phyloP scores from a whole-genome alignment of 306 rosid species.

The Cicer chorassanicum region DNA sequence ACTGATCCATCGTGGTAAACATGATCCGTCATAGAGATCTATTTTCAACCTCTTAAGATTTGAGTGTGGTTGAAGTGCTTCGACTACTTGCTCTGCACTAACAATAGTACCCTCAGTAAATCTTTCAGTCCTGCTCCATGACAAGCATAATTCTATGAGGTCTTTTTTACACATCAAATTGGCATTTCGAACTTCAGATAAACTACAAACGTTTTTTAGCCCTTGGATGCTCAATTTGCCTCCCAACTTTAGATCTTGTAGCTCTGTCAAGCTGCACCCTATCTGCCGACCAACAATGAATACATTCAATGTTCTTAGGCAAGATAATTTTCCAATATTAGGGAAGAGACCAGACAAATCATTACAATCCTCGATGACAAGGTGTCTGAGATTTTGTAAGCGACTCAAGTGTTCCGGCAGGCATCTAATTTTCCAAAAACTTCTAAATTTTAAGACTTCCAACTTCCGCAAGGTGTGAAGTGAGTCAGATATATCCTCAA shows the following conservation, averaged over 20 bases:
- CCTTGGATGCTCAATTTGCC: not conserved
- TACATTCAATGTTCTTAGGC: slow-evolving; percentile 8
- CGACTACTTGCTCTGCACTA: slow-evolving; percentile 5
- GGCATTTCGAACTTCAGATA: slow-evolving; percentile 14
- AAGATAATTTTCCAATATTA: slow-evolving; percentile 14
- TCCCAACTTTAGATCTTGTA: not conserved
- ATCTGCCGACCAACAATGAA: not conserved
- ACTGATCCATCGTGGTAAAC: slow-evolving; percentile 9
- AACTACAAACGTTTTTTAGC: not conserved
- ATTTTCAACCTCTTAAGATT: slow-evolving; percentile 24
- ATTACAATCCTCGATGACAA: not conserved
- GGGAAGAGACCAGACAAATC: not conserved
- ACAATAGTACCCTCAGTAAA: not conserved
- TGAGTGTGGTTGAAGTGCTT: slow-evolving; percentile 34
- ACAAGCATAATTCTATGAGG: slow-evolving; percentile 3
- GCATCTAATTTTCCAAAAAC: not conserved
- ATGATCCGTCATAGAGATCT: not conserved
- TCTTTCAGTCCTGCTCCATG: not conserved
- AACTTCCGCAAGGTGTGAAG: not conserved
- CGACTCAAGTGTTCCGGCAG: not conserved
- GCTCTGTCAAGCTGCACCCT: not conserved
- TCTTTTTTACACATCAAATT: slow-evolving; percentile 11
- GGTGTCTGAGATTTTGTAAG: slow-evolving; percentile 36
- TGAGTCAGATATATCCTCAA: not conserved
- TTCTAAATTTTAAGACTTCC: slow-evolving; percentile 6